Percentiles rank a stretch among this genome's conserved stretches.
Conservation (phyloP, 2,329 filamentous ascomycete species). For the Sporothrix mexicana region DNA sequence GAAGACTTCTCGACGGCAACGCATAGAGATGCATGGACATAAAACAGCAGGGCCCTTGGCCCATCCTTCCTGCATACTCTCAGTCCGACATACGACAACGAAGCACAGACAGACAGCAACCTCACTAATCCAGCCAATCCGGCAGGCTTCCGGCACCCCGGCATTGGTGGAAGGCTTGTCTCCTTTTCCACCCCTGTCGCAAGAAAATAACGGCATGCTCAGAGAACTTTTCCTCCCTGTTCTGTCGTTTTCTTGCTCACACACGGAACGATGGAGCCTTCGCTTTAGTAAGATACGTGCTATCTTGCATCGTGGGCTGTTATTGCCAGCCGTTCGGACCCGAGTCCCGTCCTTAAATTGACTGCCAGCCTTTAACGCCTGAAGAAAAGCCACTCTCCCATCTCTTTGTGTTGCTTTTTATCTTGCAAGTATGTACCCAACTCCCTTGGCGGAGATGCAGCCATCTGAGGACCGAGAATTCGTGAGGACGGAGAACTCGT, state of each 20-base stretch:
- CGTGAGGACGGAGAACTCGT: too few relatives aligned
- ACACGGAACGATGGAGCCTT: constrained; percentile 5
- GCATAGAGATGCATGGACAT: constrained; percentile 6
- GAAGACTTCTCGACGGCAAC: too few relatives aligned
- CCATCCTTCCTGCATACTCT: constrained; percentile 16
- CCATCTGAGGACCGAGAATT: too few relatives aligned
- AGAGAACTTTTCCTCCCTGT: neutral
- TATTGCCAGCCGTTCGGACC: neutral
- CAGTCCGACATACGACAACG: constrained; percentile 20
- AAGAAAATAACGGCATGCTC: neutral
- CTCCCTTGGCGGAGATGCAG: too few relatives aligned
- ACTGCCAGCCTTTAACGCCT: neutral
- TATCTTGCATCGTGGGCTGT: too few relatives aligned
- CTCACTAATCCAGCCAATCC: neutral
- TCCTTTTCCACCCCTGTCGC: constrained; percentile 8
- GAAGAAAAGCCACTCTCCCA: neutral
- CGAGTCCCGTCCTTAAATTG: neutral
- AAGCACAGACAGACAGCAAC: neutral
- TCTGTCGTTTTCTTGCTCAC: neutral
- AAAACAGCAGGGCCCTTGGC: neutral
- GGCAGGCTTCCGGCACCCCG: constrained; percentile 19
- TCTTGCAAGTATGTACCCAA: too few relatives aligned
- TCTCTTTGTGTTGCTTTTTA: neutral
- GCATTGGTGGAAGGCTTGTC: constrained; percentile 8
- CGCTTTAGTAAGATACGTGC: neutral